Base-by-base conservation (phyloP, 108 stramenopile genomes). In the Cyclotella sp. region DNA sequence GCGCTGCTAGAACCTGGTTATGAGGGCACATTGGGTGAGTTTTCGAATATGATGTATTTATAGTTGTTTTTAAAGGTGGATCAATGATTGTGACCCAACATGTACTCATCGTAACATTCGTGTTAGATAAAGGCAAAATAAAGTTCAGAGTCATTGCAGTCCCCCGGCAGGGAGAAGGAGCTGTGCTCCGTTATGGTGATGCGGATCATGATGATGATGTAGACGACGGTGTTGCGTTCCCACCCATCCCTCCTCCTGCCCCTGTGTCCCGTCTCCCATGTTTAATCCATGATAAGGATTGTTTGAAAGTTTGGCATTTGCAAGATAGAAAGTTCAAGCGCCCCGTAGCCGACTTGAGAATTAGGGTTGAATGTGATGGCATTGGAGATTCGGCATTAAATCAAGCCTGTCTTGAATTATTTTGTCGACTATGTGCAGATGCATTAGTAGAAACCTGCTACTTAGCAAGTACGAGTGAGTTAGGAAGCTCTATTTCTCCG, bases 311-410 rank as follows among this genome's bases (percentile, higher is more conserved):
- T 27, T 95, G 90, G 90, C 90, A 92, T 74, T 45, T 95, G 49
- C 94, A 95, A 61, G 95, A 95, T 75, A 78, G 92, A 49, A 88
- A 77, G 53, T 95, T 95, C 72, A 87, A 90, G 27, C 69, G 91
- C 18, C 95, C 95, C n/a, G 82, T 89, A 16, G 91, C 89, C 0
- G 95, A 95, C 49, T 73, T 95, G 21, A 89, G 95, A 16, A 41
- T 92, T 9, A 75, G 75, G 55, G 51, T 95, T 15, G 72, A 80
- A 13, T 93, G 91, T 66, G 87, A 63, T 18, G 82, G 79, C 22
- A 84, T 89, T 28, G 84, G 89, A 69, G 77, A 86, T 67, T 77
- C 91, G 34, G 83, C 90, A 22, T 76, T 95, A 15, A 90, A 93
- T 53, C 70, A 75, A 45, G 92, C 89, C 9, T 92, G 91, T 76